These are phyloP conservation scores for Fusarium sp. DNA, from an alignment of 2,329 filamentous ascomycete species.

Conservation along the genomic window DNA sequence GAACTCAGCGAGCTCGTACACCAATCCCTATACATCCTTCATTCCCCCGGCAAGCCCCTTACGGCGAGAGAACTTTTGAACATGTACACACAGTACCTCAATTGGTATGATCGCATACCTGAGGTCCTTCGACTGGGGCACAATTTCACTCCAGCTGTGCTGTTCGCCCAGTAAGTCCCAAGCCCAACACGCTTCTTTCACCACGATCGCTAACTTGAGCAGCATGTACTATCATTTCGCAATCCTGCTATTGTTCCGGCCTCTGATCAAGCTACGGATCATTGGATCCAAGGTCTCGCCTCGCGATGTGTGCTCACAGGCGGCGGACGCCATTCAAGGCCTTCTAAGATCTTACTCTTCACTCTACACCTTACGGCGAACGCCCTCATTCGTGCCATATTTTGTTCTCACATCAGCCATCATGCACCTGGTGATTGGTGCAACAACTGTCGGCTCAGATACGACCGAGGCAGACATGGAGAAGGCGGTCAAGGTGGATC, in stretches of 20 bases:
- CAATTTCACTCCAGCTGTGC: conserved; percentile 76
- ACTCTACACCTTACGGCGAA: conserved; percentile 66
- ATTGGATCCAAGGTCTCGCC: conserved; percentile 71
- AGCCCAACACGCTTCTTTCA: not conserved
- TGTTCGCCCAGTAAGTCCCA: conserved; percentile 74
- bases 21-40: conserved; percentile 75
- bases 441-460: conserved; percentile 43
- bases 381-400: conserved; percentile 69
- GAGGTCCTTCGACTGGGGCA: conserved; percentile 70
- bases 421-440: conserved; percentile 66
- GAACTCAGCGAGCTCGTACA: conserved; percentile 79
- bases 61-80: conserved; percentile 70
- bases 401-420: conserved; percentile 70
- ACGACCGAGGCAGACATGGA: conserved; percentile 42
- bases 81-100: conserved; percentile 73
- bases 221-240: conserved; percentile 78
- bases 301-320: conserved; percentile 71
- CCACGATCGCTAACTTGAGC: not conserved
- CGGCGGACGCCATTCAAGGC: conserved; percentile 67
- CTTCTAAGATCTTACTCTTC: conserved; percentile 66
- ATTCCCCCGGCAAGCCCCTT: conserved; percentile 72
- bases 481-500: conserved; percentile 48
- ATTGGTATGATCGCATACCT: conserved; percentile 76
- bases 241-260: conserved; percentile 77
- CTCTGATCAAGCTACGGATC: conserved; percentile 72